Percentiles rank a stretch among this genome's conserved stretches.
Evolutionary conservation across 2,329 filamentous ascomycete species (phyloP).

Genomic region (Calonectria hawksworthii): DNA sequence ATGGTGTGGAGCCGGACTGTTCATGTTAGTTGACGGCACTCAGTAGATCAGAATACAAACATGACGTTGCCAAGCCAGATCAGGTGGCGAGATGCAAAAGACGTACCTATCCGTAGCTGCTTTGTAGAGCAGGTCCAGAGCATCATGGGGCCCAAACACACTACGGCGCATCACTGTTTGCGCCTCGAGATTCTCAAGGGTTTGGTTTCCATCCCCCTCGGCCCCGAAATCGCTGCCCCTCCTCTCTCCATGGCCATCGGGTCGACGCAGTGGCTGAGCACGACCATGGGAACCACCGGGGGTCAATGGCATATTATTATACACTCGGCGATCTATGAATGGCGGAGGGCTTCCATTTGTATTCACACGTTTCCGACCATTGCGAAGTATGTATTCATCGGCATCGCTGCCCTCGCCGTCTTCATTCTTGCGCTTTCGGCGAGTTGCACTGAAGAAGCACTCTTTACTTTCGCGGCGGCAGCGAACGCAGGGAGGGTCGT

Average conservation of each 20-base stretch:
- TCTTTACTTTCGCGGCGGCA: conserved; percentile 96
- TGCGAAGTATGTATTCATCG: conserved; percentile 79
- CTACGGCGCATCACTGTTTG: conserved; percentile 76
- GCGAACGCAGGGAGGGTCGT: conserved; percentile 93
- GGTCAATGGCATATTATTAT: conserved; percentile 70
- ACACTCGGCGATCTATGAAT: conserved; percentile 59
- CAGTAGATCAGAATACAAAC: not conserved
- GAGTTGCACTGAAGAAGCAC: conserved; percentile 95
- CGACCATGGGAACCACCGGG: conserved; percentile 77
- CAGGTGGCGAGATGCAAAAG: conserved; percentile 28
- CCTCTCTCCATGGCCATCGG: conserved; percentile 58
- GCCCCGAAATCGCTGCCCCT: conserved; percentile 54
- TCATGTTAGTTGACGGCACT: conserved; percentile 25
- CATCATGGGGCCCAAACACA: conserved; percentile 93
- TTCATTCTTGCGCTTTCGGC: conserved; percentile 88
- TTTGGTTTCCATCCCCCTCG: conserved; percentile 70
- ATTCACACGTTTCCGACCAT: conserved; percentile 78
- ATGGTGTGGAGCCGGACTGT: conserved; percentile 41
- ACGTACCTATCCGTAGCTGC: conserved; percentile 77
- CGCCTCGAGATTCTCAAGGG: conserved; percentile 75
- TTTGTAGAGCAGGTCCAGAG: conserved; percentile 91
- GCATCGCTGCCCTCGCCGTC: conserved; percentile 66
- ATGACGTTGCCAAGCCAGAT: not conserved
- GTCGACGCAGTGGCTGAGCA: conserved; percentile 75
- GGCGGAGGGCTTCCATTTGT: conserved; percentile 61